Percentiles rank a stretch among this genome's conserved stretches.
Conservation (phyloP, 2,329 filamentous ascomycete species). For the Diaporthe longicolla region DNA sequence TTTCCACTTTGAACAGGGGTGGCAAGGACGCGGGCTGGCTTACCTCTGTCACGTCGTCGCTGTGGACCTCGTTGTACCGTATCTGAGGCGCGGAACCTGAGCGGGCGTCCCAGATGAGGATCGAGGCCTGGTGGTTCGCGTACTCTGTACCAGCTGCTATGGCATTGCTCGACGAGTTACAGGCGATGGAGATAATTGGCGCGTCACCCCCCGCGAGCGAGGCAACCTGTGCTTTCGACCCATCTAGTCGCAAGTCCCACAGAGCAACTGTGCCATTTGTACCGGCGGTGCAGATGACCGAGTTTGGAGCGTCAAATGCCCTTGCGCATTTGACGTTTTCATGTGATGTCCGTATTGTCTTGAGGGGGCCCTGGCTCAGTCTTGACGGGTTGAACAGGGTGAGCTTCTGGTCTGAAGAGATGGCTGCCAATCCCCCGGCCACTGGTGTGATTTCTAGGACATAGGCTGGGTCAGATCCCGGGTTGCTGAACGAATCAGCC, state of each 20-base stretch:
- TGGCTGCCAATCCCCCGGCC: constrained; percentile 64
- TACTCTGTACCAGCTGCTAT: constrained; percentile 83
- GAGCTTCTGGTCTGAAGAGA: constrained; percentile 77
- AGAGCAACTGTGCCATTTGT: constrained; percentile 77
- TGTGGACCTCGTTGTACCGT: constrained; percentile 75
- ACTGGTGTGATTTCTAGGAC: constrained; percentile 71
- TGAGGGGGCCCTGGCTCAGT: constrained; percentile 65
- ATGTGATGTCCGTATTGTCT: constrained; percentile 66
- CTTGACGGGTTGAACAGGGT: constrained; percentile 73
- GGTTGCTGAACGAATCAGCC: constrained; percentile 57
- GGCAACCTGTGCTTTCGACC: constrained; percentile 56
- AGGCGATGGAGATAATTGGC: constrained; percentile 76
- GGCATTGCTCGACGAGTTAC: constrained; percentile 67
- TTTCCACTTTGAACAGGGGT: too few relatives aligned
- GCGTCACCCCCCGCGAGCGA: constrained; percentile 61
- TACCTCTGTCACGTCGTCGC: constrained; percentile 76
- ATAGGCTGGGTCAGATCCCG: constrained; percentile 62
- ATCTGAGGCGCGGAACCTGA: constrained; percentile 61
- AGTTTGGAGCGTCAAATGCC: constrained; percentile 65
- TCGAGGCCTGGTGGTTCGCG: constrained; percentile 72
- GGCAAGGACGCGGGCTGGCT: too few relatives aligned
- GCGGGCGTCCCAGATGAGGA: constrained; percentile 75
- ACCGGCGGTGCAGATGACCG: constrained; percentile 77
- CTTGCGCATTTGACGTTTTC: constrained; percentile 75
- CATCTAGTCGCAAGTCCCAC: constrained; percentile 73